These are phyloP conservation scores for Acanthamoeba castellanii DNA, from an alignment of 208 protist genomes.

Conservation along the genomic window DNA sequence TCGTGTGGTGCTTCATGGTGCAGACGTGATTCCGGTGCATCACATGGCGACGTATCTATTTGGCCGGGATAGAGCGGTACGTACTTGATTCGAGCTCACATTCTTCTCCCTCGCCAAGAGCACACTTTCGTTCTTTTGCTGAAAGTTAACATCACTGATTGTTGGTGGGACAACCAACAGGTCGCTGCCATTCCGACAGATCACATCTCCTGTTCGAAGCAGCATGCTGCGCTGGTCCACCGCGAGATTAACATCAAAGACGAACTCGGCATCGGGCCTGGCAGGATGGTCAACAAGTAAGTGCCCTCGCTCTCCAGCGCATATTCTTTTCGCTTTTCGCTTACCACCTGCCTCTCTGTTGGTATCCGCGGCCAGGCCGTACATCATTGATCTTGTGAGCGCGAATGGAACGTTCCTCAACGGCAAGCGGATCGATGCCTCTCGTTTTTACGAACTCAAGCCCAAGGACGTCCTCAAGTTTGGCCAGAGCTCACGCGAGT, in stretches of 20 bases:
- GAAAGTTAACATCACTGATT: not conserved
- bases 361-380: slow-evolving; percentile 84
- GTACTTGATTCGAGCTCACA: not conserved
- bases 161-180: not conserved
- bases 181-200: slow-evolving; percentile 89
- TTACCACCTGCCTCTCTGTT: not conserved
- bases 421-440: slow-evolving; percentile 83
- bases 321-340: slow-evolving; percentile 70
- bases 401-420: slow-evolving; percentile 92
- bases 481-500: slow-evolving; percentile 88
- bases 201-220: slow-evolving; percentile 91
- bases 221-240: slow-evolving; percentile 91
- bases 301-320: not conserved
- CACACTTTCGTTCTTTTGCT: not conserved
- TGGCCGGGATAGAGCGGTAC: slow-evolving; percentile 87
- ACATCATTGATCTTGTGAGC: slow-evolving; percentile 90
- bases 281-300: slow-evolving; percentile 54
- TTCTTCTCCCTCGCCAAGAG: not conserved
- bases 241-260: slow-evolving; percentile 75
- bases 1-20: slow-evolving; percentile 20
- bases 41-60: slow-evolving; percentile 87
- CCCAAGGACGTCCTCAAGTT: slow-evolving; percentile 90
- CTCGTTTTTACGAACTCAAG: slow-evolving; percentile 89
- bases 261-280: slow-evolving; percentile 39
- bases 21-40: slow-evolving; percentile 85